Conservation (phyloP, 495 filamentous ascomycete species). For the Tuber borchii region DNA sequence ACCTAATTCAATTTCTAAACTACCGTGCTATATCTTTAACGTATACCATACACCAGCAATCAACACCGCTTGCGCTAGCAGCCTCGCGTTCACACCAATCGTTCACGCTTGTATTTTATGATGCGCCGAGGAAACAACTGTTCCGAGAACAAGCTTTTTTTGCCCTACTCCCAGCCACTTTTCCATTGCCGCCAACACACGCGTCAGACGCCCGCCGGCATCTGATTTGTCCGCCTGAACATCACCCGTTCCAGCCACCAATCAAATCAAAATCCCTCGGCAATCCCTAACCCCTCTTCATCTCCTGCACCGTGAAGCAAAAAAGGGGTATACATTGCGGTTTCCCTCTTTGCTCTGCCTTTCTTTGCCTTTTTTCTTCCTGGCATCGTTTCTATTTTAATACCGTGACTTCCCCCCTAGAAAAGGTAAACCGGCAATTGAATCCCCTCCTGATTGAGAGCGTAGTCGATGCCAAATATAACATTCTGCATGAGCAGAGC, state of each 20-base stretch:
- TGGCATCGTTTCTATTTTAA: constrained; percentile 3
- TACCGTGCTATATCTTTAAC: not conserved
- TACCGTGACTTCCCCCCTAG: not conserved
- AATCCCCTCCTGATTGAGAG: not conserved
- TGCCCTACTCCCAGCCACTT: not conserved
- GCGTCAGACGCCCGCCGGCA: constrained; percentile 2
- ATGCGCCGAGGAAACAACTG: not conserved
- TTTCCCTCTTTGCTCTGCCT: not conserved
- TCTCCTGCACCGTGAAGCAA: not conserved
- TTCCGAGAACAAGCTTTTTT: not conserved
- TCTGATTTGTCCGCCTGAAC: not conserved
- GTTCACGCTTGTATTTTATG: not conserved
- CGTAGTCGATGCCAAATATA: not conserved
- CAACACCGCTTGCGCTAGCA: not conserved
- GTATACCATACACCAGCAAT: not conserved
- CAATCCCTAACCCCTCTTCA: constrained; percentile 4
- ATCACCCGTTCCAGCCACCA: constrained; percentile 4
- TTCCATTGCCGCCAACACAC: not conserved
- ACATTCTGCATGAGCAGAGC: not conserved
- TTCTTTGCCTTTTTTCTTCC: constrained; percentile 2
- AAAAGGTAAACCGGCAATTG: constrained; percentile 3
- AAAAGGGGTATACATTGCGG: constrained; percentile 1
- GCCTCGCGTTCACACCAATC: not conserved
- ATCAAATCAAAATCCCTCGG: not conserved
- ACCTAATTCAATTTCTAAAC: not conserved